Evolutionary conservation across 257 asterid species (phyloP), one percentile per base, ranked within the genome.

Genomic region (Rhazya stricta): DNA sequence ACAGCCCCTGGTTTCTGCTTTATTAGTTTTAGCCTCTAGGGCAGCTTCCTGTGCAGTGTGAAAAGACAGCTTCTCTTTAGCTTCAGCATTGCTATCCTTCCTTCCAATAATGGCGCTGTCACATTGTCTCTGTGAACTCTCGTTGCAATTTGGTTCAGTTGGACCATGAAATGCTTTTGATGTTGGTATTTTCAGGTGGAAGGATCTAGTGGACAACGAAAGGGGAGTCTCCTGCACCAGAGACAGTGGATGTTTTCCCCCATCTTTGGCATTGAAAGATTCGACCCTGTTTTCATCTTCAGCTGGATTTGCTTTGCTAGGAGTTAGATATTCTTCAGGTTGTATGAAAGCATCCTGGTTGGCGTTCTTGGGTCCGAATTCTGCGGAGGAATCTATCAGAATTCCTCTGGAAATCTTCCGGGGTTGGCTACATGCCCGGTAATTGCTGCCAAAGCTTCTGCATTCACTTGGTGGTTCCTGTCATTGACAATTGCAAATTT

Each of bases 371-470:
- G 77, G 42, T 76, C 82, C 84, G 34, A 80, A 78, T 78, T 84
- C 82, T 63, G 88, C 71, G 72, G 67, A 73, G 63, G 94, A 86
- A 81, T 88, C 87, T 67, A 82, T 81, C 74, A 88, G 85, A 81
- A 91, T 83, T 69, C 97, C 98, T 23, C 92, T 80, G 67, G 98
- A 94, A 79, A 90, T 87, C 82, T 94, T 94, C 85, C 91, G 89
- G 76, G 92, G 78, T 84, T 89, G 97, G 78, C 96, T 87, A 79
- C 83, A 79, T 69, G 54, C 60, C 27, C 70, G 85, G 77, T 78
- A 70, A 77, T 85, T 89, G 86, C 89, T 84, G 67, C 89, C 84
- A 75, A 82, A 84, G 79, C 95, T 85, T 78, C 72, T 81, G 72
- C 77, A 54, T 73, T 82, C 87, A 73, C 88, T 83, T 75, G 69